These are phyloP conservation scores for Phytophthora ramorum DNA, from an alignment of 352 stramenopile genomes.

Conservation along the genomic window DNA sequence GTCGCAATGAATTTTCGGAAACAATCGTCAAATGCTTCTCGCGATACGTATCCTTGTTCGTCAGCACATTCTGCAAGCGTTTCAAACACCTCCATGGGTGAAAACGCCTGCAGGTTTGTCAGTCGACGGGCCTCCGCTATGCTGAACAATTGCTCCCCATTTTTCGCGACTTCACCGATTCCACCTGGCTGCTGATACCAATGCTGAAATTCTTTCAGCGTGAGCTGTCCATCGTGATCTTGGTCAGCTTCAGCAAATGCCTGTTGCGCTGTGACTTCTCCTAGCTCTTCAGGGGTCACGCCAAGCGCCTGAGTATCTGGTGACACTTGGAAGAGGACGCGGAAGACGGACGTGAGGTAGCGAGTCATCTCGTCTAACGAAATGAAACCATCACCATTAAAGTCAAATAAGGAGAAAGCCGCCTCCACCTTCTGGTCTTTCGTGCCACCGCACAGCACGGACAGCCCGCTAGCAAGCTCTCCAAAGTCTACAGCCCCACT, in stretches of 20 bases:
- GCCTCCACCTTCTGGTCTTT: slow-evolving; percentile 89
- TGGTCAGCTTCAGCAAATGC: slow-evolving; percentile 76
- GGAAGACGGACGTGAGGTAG: slow-evolving; percentile 90
- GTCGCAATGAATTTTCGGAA: slow-evolving; percentile 78
- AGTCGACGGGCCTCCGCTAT: slow-evolving; percentile 71
- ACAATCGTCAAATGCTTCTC: slow-evolving; percentile 76
- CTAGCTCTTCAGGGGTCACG: slow-evolving; percentile 80
- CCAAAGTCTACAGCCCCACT: slow-evolving; percentile 85
- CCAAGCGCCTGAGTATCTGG: slow-evolving; percentile 63
- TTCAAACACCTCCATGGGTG: slow-evolving; percentile 82
- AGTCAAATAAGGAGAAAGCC: slow-evolving; percentile 89
- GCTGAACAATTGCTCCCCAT: slow-evolving; percentile 82
- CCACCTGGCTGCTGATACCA: slow-evolving; percentile 85
- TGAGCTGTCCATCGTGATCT: slow-evolving; percentile 78
- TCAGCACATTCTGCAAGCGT: slow-evolving; percentile 73
- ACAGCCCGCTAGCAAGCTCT: slow-evolving; percentile 83
- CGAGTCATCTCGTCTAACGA: slow-evolving; percentile 88
- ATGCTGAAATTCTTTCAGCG: slow-evolving; percentile 85
- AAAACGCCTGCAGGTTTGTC: slow-evolving; percentile 80
- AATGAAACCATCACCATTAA: slow-evolving; percentile 90
- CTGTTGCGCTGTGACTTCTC: slow-evolving; percentile 79
- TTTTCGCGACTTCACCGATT: slow-evolving; percentile 79
- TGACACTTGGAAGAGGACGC: slow-evolving; percentile 85
- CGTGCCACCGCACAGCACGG: slow-evolving; percentile 83
- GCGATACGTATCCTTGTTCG: slow-evolving; percentile 76